Conservation (phyloP, 2,329 filamentous ascomycete genomes). For the Amylocarpus encephaloides region DNA sequence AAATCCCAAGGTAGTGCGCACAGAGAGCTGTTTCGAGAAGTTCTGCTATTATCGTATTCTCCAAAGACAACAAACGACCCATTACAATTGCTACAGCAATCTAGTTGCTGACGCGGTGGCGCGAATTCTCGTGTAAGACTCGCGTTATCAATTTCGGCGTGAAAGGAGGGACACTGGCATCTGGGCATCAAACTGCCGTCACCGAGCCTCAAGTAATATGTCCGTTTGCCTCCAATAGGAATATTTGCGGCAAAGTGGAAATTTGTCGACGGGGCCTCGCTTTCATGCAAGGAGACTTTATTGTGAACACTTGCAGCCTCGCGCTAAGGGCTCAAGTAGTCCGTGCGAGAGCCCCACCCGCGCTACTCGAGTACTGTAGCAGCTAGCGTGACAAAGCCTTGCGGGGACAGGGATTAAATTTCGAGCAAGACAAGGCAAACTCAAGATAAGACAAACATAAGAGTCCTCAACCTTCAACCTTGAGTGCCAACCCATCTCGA, state of each 20-base stretch:
- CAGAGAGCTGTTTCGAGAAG: neutral
- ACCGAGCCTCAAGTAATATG: neutral
- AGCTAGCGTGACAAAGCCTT: too few species aligned
- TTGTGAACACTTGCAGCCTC: neutral
- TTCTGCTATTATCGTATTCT: neutral
- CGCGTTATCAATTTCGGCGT: neutral
- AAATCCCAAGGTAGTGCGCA: neutral
- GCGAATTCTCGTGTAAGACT: neutral
- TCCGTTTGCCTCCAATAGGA: too few species aligned
- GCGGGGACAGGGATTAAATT: constrained; percentile 3
- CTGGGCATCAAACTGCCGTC: neutral
- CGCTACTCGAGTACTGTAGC: too few species aligned
- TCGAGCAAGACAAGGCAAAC: neutral
- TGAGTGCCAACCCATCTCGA: neutral
- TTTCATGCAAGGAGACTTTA: too few species aligned
- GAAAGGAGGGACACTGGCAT: neutral
- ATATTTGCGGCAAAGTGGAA: too few species aligned
- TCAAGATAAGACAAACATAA: neutral
- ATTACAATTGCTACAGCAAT: neutral
- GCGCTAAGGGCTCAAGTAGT: neutral
- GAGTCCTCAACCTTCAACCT: neutral
- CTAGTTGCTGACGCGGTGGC: neutral
- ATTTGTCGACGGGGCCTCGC: too few species aligned
- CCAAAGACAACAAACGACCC: neutral
- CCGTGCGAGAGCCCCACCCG: neutral